Conservation (phyloP, 2,329 filamentous ascomycete species). For the Emmonsiellopsis sp. region DNA sequence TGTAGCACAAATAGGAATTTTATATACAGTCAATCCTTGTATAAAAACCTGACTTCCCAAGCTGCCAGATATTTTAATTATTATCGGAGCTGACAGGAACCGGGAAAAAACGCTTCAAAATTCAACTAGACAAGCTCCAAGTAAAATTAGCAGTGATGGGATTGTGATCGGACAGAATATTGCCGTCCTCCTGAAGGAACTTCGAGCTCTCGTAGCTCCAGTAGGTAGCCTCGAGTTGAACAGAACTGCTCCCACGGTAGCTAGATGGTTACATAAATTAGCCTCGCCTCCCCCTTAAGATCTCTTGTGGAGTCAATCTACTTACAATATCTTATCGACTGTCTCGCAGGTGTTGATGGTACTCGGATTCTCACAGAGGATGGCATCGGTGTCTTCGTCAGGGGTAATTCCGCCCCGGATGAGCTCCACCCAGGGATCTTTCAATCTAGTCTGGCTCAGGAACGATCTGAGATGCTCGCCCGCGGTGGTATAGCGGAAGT, state of each 20-base stretch:
- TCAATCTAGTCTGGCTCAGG: conserved; percentile 43
- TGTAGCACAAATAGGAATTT: too few relatives aligned
- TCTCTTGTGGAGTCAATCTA: background rate
- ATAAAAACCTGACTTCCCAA: too few relatives aligned
- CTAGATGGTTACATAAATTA: conserved; percentile 7
- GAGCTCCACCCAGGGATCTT: conserved; percentile 53
- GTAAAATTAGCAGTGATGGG: conserved; percentile 25
- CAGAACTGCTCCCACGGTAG: conserved; percentile 27
- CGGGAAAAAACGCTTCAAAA: too few relatives aligned
- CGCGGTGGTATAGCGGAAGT: conserved; percentile 53
- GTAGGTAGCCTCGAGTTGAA: conserved; percentile 42
- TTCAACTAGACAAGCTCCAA: background rate
- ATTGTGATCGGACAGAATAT: conserved; percentile 56
- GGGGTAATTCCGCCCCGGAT: conserved; percentile 41
- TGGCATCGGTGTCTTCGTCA: conserved; percentile 25
- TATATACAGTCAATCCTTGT: too few relatives aligned
- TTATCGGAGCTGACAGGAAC: too few relatives aligned
- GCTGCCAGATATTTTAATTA: too few relatives aligned
- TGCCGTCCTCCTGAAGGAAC: conserved; percentile 51
- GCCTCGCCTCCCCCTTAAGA: conserved; percentile 13
- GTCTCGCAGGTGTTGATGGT: conserved; percentile 50
- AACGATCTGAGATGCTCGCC: conserved; percentile 47
- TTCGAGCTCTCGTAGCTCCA: conserved; percentile 43
- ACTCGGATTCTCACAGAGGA: conserved; percentile 51
- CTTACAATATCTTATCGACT: conserved; percentile 55